phyloP scores from a whole-genome alignment of 164 flowering plant genomes.

The Litsea cubeba region DNA sequence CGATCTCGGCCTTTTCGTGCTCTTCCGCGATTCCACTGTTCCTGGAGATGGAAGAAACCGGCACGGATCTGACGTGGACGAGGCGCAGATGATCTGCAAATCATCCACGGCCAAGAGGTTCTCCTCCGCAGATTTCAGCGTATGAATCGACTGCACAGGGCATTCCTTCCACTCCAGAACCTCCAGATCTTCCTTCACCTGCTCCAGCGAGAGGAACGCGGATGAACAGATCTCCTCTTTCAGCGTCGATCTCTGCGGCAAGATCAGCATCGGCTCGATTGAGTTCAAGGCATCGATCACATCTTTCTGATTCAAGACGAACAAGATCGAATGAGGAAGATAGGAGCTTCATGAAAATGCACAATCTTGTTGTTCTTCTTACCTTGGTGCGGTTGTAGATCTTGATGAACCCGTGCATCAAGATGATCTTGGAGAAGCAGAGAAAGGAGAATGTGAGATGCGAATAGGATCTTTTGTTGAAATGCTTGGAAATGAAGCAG shows the following conservation, averaged over 20 bases:
- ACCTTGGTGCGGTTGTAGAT: constrained; percentile 6
- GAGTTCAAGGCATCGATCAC: constrained; percentile 8
- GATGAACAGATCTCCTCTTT: constrained; percentile 9
- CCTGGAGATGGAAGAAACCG: not conserved
- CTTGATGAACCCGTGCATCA: constrained; percentile 19
- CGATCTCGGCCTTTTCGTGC: not conserved
- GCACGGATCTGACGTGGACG: not conserved
- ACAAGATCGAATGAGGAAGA: not conserved
- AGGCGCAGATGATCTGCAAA: not conserved
- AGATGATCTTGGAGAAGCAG: constrained; percentile 14
- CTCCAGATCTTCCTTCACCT: constrained; percentile 15
- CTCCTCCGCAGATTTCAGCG: constrained; percentile 4
- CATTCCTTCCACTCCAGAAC: constrained; percentile 21
- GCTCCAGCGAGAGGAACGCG: constrained; percentile 14
- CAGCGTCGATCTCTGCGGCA: constrained; percentile 18
- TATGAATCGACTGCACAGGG: constrained; percentile 12
- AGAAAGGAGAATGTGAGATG: not conserved
- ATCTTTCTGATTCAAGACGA: constrained; percentile 4
- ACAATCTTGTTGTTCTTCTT: not conserved
- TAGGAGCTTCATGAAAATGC: not conserved
- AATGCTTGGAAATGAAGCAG: not conserved
- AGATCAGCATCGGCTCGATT: not conserved
- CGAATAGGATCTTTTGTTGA: not conserved
- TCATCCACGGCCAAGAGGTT: not conserved
- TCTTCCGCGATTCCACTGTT: not conserved